Evolutionary conservation across 2,329 filamentous ascomycete genomes (phyloP).

Genomic region (Tolypocladium tundrense): DNA sequence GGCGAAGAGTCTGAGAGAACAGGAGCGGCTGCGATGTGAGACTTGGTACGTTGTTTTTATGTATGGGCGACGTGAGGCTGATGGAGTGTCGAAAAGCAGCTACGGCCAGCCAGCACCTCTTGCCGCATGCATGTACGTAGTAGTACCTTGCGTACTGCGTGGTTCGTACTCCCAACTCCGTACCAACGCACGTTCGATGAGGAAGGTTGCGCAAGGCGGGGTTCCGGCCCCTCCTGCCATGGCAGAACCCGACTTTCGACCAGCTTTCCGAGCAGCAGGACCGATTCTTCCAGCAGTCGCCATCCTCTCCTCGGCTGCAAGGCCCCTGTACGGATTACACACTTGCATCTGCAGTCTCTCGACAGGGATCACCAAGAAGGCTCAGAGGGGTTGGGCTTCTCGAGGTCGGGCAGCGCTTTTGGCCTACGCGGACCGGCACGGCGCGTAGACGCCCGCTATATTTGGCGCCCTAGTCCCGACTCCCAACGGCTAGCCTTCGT

Average conservation of each 20-base stretch:
- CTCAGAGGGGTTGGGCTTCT: neutral
- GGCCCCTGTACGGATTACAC: neutral
- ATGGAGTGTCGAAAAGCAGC: neutral
- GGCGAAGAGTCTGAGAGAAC: neutral
- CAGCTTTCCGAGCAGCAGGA: neutral
- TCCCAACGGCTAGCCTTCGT: neutral
- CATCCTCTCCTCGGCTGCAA: neutral
- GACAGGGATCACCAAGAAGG: neutral
- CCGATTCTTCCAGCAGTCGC: neutral
- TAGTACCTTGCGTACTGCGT: neutral
- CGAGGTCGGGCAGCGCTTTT: neutral
- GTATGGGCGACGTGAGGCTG: neutral
- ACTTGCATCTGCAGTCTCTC: neutral
- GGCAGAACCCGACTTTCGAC: neutral
- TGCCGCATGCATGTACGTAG: neutral
- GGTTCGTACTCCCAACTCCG: neutral
- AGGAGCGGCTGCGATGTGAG: neutral
- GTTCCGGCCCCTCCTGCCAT: neutral
- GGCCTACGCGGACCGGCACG: constrained; percentile 10
- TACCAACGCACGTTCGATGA: neutral
- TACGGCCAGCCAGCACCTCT: neutral
- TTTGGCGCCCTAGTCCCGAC: constrained; percentile 8
- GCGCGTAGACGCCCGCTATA: constrained; percentile 20
- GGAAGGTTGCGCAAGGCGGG: neutral
- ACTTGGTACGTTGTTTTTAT: neutral